phyloP scores from a whole-genome alignment of 352 stramenopile species.

The Pythium chondricola region DNA sequence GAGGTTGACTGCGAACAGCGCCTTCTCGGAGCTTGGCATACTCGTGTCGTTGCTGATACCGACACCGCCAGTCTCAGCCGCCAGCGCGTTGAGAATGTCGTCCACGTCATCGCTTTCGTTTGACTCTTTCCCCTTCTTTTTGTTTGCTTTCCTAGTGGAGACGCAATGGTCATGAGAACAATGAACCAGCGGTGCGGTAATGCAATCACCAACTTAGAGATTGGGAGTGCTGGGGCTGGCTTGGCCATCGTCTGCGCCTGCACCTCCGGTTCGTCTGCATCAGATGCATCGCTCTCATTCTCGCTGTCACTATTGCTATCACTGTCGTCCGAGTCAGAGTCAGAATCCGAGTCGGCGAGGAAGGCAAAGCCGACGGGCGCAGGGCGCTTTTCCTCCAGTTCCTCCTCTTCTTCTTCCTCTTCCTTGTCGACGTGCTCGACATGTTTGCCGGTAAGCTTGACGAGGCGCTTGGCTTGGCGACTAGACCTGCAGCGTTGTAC shows the following conservation, averaged over 20 bases:
- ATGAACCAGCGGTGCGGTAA: constrained; percentile 13
- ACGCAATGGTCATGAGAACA: too few species aligned
- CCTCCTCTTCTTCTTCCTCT: constrained; percentile 31
- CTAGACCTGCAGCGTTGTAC: constrained; percentile 51
- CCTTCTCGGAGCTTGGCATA: constrained; percentile 39
- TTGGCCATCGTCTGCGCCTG: not conserved
- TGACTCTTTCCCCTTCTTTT: constrained; percentile 18
- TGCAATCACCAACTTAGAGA: constrained; percentile 10
- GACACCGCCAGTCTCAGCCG: constrained; percentile 32
- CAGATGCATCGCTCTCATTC: constrained; percentile 15
- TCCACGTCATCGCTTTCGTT: constrained; percentile 40
- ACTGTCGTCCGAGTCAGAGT: constrained; percentile 23
- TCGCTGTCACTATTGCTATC: constrained; percentile 22
- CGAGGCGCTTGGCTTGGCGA: constrained; percentile 65
- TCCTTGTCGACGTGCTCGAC: constrained; percentile 15
- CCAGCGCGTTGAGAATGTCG: constrained; percentile 58
- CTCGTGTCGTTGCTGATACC: constrained; percentile 29
- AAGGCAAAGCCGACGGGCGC: constrained; percentile 63
- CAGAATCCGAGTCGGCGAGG: constrained; percentile 61
- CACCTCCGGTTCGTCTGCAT: constrained; percentile 5
- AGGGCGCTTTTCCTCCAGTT: constrained; percentile 48
- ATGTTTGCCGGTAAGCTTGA: constrained; percentile 30
- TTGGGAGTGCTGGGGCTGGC: not conserved
- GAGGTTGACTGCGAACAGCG: constrained; percentile 60
- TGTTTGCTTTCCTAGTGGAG: constrained; percentile 35